Evolutionary conservation across 148 eudicot species (phyloP), one percentile per base, ranked within the genome.

Genomic region (Chenopodium formosanum): DNA sequence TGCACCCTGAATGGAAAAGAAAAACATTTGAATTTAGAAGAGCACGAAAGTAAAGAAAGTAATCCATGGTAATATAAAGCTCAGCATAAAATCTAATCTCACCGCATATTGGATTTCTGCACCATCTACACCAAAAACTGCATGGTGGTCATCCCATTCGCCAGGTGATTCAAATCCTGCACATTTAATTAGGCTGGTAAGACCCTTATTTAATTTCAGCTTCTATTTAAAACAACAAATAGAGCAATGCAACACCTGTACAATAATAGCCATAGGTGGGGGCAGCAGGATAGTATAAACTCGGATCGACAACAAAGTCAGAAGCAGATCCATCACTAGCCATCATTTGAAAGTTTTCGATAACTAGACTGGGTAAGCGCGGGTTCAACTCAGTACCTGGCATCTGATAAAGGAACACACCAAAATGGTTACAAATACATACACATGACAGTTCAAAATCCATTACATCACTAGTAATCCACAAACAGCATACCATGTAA

Each of bases 101-200:
- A 95, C 98, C 80, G 82, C 58, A 62, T 84, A 92, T 82, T 94
- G 98, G 82, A 86, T 53, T 65, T 96, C 93, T 77, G 89, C 89
- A 90, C 98, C 94, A 85, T 94, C 95, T 86, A 90, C 75, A 86
- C 98, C 95, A 85, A 88, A 90, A 89, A 87, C 70, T 50, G 92
- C 84, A 69, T 90, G 93, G 77, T 90, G 93, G 86, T 90, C 99
- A 88, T 91, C 92, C 95, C 93, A 92, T 79, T 96, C 91, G 44
- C 87, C 78, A 69, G 91, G 84, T 83, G 98, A 81, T 84, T 96
- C 97, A 83, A 79, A 88, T 86, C 97, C 99, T 94, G 84, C 68
- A 3, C 63, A 83, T 47, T 40, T 14, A 40, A 62, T 17, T 10
- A 81, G 32, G 27, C 20, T 32, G 23, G 67, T 63, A 44, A 66